Evolutionary conservation across 371 early-diverging fungal species (phyloP).

Genomic region (Amoeboaphelidium protococcarum): DNA sequence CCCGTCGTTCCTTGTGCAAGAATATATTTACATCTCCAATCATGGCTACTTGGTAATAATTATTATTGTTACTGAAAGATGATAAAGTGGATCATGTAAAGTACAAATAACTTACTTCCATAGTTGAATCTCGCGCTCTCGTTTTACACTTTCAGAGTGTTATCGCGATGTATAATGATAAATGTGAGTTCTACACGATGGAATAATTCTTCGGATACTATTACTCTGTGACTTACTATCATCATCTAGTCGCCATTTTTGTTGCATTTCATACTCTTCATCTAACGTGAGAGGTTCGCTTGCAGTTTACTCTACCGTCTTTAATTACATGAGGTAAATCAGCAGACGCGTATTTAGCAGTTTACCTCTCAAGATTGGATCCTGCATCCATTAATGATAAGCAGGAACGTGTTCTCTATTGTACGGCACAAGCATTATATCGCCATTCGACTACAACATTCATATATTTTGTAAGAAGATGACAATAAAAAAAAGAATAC

Average conservation of each 20-base stretch:
- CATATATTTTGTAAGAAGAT: too few relatives aligned
- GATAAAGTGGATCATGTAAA: not conserved
- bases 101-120: constrained; percentile 3
- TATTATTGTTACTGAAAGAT: not conserved
- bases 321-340: not conserved
- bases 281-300: constrained; percentile 69
- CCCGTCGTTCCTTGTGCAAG: constrained; percentile 45
- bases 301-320: constrained; percentile 52
- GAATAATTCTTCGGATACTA: not conserved
- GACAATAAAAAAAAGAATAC: too few relatives aligned
- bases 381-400: constrained; percentile 86
- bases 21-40: constrained; percentile 82
- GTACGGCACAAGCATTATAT: constrained; percentile 63
- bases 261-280: constrained; percentile 81
- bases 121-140: constrained; percentile 1
- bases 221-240: constrained; percentile 33
- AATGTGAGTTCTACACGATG: constrained; percentile 9
- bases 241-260: constrained; percentile 52
- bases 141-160: constrained; percentile 1
- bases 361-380: constrained; percentile 42
- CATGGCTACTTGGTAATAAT: constrained; percentile 20
- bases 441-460: too few relatives aligned
- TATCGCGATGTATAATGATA: constrained; percentile 3
- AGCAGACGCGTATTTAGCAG: not conserved
- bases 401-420: constrained; percentile 44